A percentile compares a stretch with the other conserved stretches of the same genome.
These are phyloP conservation scores for Halophytophthora batemanensis DNA, from an alignment of 352 stramenopile genomes.

Conservation along the genomic window DNA sequence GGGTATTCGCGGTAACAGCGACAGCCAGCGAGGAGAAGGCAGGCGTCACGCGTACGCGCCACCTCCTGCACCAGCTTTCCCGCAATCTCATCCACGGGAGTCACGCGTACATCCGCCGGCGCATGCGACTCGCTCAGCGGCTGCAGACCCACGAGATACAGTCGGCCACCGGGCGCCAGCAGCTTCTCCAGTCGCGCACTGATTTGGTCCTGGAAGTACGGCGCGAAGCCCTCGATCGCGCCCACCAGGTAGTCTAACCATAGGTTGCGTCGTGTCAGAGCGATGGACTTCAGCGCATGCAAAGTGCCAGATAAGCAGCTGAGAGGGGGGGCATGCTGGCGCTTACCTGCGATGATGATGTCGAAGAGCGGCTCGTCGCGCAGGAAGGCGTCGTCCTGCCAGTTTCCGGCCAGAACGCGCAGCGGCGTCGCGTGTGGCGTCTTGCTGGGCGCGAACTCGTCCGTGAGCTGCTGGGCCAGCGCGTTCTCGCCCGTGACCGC, in stretches of 20 bases:
- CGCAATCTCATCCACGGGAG: conserved; percentile 25
- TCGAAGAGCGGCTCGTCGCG: conserved; percentile 60
- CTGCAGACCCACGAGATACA: conserved; percentile 89
- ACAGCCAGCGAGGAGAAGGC: conserved; percentile 84
- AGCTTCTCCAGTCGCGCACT: conserved; percentile 61
- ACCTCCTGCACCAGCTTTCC: conserved; percentile 59
- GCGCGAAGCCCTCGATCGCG: conserved; percentile 90
- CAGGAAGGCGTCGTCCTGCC: conserved; percentile 64
- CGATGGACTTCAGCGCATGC: neutral
- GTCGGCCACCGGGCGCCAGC: conserved; percentile 74
- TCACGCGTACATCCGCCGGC: conserved; percentile 10
- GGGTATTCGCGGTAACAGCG: conserved; percentile 91
- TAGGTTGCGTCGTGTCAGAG: neutral
- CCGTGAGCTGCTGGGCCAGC: conserved; percentile 41
- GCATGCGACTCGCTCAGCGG: conserved; percentile 67
- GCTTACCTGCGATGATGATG: conserved; percentile 66
- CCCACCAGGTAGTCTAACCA: conserved; percentile 88
- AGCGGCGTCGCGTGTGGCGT: conserved; percentile 32
- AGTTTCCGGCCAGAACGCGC: conserved; percentile 65
- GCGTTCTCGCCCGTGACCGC: conserved; percentile 72
- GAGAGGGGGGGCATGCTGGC: neutral
- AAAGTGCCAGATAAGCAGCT: neutral
- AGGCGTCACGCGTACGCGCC: conserved; percentile 80
- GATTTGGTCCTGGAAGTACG: conserved; percentile 84
- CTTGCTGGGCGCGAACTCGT: conserved; percentile 29